phyloP scores from a whole-genome alignment of 116 monocot species.

The Papilionanthe hybrid region DNA sequence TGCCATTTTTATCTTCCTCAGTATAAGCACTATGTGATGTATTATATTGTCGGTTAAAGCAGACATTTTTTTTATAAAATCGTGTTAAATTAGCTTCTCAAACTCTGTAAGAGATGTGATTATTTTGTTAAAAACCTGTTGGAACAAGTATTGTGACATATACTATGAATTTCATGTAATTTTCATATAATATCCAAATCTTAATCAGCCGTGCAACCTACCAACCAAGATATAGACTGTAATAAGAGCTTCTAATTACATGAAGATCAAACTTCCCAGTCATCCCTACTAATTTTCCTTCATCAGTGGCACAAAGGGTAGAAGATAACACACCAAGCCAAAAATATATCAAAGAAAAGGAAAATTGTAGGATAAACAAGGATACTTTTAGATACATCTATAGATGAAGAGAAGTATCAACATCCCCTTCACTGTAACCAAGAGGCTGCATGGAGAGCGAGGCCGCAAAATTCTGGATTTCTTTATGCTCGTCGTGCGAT shows the following conservation, averaged over 20 bases:
- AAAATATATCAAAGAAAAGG: neutral
- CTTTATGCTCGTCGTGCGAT: neutral
- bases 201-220: neutral
- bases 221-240: neutral
- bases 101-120: neutral
- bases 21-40: too few relatives aligned
- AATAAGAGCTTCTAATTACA: conserved; percentile 1
- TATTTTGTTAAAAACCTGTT: too few relatives aligned
- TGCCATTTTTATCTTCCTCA: too few relatives aligned
- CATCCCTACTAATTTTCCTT: neutral
- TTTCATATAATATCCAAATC: neutral
- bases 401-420: conserved; percentile 35
- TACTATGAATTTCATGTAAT: neutral
- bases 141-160: too few relatives aligned
- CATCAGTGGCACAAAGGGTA: neutral
- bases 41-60: neutral
- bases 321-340: neutral
- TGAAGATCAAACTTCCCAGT: neutral
- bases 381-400: conserved; percentile 3
- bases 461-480: conserved; percentile 4
- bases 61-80: neutral
- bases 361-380: neutral
- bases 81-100: neutral
- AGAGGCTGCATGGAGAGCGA: conserved; percentile 1
- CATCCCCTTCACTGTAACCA: conserved; percentile 1